phyloP scores from a whole-genome alignment of 805 yeast genomes.

The Wickerhamiella lipophila region DNA sequence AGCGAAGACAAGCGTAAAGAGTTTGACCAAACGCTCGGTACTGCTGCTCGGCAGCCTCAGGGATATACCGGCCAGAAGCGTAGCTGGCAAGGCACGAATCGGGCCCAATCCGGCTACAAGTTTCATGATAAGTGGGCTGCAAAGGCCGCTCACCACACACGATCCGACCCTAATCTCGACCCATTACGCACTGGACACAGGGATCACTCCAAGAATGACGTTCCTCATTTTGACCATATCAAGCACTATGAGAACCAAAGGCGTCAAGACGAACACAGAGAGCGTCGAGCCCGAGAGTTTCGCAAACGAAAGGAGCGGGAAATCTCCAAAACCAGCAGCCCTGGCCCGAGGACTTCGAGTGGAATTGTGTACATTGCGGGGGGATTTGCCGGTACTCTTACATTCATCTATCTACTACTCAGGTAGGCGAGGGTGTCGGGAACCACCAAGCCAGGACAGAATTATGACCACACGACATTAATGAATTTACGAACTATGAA shows the following conservation, averaged over 20 bases:
- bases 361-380: slow-evolving; percentile 4
- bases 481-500: too few species aligned
- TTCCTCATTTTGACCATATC: slow-evolving; percentile 30
- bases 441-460: too few species aligned
- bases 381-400: slow-evolving; percentile 2
- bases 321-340: background rate
- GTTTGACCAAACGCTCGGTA: slow-evolving; percentile 34
- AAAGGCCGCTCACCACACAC: slow-evolving; percentile 15
- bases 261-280: slow-evolving; percentile 24
- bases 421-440: background rate
- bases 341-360: background rate
- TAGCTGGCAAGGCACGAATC: slow-evolving; percentile 15
- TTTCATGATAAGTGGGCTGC: slow-evolving; percentile 12
- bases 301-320: background rate
- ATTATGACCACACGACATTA: too few species aligned
- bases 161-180: slow-evolving; percentile 18
- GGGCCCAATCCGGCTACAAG: slow-evolving; percentile 14
- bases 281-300: slow-evolving; percentile 13
- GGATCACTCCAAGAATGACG: slow-evolving; percentile 23
- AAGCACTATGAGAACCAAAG: slow-evolving; percentile 26
- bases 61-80: slow-evolving; percentile 18
- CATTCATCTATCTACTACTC: slow-evolving; percentile 1
- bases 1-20: slow-evolving; percentile 35
- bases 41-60: slow-evolving; percentile 22
- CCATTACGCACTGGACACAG: slow-evolving; percentile 22